Evolutionary conservation across 306 rosid species (phyloP), one percentile per base, ranked within the genome.

Genomic region (Vigna trinervia): DNA sequence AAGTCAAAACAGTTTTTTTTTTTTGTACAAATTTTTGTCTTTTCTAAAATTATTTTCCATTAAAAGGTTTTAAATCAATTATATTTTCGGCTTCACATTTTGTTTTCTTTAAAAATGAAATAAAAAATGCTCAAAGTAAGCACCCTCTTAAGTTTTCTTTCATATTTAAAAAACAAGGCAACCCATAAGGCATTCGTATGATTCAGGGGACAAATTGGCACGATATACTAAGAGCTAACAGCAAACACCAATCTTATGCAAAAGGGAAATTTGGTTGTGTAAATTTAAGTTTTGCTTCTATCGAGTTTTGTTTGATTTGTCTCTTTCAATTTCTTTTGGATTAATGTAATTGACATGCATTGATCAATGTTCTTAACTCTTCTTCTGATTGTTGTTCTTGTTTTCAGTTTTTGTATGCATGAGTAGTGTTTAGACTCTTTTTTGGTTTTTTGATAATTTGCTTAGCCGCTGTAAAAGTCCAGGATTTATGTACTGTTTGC

Each of bases 301-400:
- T 5, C 28, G 19, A 59, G 14, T 28, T 59, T 59, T 34, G 68
- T 12, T 62, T 15, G 36, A 61, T 61, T 7, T 34, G 14, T 61
- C 22, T 15, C 19, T 60, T 28, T 30, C 12, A 69, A 53, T 38
- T 38, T 38, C 43, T 38, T 38, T 2, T 52, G 23, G 68, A 64
- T 20, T 76, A 50, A 56, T 67, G 39, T 75, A 38, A 52, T 9
- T 51, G 45, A 58, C 1, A 36, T 59, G 65, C 65, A 28, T 28
- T 26, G 39, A 12, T 59, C 39, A 26, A 46, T 60, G 13, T 32
- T 54, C 61, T 61, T 63, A 26, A 15, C 13, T 50, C 13, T 39
- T 26, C 43, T 72, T 63, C 57, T 46, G 38, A 41, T 45, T 71
- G 79, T 77, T 71, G 45, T 22, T 45, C 77, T 76, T 41, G 58